Evolutionary conservation across 768 basidiomycete species (phyloP), one percentile per base, ranked within the genome.

Genomic region (Suillus tomentosus): DNA sequence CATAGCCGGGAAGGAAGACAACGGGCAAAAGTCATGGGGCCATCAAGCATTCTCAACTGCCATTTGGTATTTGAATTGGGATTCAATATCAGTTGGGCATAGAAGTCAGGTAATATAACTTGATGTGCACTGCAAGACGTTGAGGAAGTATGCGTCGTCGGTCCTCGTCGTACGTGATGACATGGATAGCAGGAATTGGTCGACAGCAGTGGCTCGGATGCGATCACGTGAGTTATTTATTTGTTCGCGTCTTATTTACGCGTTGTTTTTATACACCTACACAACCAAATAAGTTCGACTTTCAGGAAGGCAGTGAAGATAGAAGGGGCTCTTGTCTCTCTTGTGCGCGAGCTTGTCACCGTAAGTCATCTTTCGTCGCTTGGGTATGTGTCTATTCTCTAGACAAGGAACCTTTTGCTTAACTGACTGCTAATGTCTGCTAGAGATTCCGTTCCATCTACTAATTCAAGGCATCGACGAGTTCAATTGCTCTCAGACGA

Each of bases 201-300:
- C 36, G 36, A 36, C 1, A 9, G 9, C 9, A 37, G 36, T 37
- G 9, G 1, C 31, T 31, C 31, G 5, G 36, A 37, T 8, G 36
- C 43, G 14, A 5, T 62, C 61, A 57, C 48, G 54, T 62, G 72
- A 72, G 70, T 53, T 59, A 15, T 66, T 62, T 31, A 71, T 68
- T 67, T 61, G 15, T 42, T 68, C 67, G 66, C 24, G 68, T 61
- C 67, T 50, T 77, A 48, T 77, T 75, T 74, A 71, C 76, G 74
- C 60, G 74, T 71, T 77, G 50, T 75, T 75, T 75, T 58, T 9
- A 0, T 37, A 22, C 36, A 10, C 67, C 74, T 67, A 77, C 76
- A 76, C 64, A 57, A 48, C 62, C 75, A 75, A 75, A 75, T 66
- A 75, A 70, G 74, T 75, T 75, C 76, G 64, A 77, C 24, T 51